Percentiles rank a stretch among this genome's conserved stretches.
phyloP scores from a whole-genome alignment of 495 filamentous ascomycete genomes.

The Aspergillus ostianus region DNA sequence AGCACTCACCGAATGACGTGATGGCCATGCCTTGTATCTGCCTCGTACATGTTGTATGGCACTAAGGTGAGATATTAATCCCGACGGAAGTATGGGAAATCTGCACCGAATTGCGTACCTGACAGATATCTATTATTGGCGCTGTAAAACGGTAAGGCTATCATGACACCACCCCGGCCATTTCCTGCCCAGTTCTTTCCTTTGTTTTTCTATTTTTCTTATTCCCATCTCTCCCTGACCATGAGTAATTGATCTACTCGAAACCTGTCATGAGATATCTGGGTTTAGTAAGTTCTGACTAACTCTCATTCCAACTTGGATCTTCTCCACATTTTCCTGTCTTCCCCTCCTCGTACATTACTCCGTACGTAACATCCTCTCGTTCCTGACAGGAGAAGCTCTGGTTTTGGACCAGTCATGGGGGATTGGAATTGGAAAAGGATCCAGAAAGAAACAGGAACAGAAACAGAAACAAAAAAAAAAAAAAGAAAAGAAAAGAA shows the following conservation, averaged over 20 bases:
- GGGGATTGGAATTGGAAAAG: neutral
- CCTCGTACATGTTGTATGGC: neutral
- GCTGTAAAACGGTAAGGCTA: slow-evolving; percentile 14
- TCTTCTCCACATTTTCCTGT: too few relatives aligned
- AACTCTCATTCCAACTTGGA: neutral
- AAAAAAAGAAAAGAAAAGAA: neutral
- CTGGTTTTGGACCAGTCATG: neutral
- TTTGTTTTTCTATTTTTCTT: neutral
- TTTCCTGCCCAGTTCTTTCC: slow-evolving; percentile 4
- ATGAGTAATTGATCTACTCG: slow-evolving; percentile 2
- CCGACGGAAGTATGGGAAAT: slow-evolving; percentile 5
- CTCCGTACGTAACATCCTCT: neutral
- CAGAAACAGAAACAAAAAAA: neutral
- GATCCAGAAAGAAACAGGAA: neutral
- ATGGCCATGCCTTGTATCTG: neutral
- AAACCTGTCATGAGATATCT: neutral
- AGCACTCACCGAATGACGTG: neutral
- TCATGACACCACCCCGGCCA: slow-evolving; percentile 7
- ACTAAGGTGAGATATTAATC: slow-evolving; percentile 4
- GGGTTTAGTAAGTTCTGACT: neutral
- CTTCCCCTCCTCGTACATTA: neutral
- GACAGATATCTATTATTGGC: slow-evolving; percentile 20
- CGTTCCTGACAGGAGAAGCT: neutral
- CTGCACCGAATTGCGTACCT: slow-evolving; percentile 20
- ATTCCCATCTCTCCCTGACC: neutral